Evolutionary conservation across 139 green algal genomes (phyloP), one percentile per base, ranked within the genome.

Genomic region (Ulvella scutata): DNA sequence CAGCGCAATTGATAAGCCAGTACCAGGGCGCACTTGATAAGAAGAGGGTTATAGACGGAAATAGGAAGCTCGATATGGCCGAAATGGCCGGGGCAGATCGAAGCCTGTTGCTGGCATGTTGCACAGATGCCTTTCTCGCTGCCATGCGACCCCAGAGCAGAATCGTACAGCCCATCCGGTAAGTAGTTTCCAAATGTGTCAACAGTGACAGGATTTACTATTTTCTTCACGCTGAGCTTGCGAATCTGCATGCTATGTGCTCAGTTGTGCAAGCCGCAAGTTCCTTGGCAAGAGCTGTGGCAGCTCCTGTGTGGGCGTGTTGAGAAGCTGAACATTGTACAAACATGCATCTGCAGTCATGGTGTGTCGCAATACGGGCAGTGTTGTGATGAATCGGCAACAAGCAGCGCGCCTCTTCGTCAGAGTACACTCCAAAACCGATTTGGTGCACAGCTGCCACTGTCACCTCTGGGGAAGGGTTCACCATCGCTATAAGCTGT

Each of bases 31-130:
- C 72, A 96, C 90, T 80, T 80, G 76, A 98, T 97, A 0, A 97
- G 82, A 23, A 98, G 77, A 0, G 95, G 93, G 79, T 99, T 97
- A 87, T 98, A 99, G n/a, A 98, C 88, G 0, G 93, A 92, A 38
- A 98, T 86, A 2, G 92, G 87, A 75, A 99, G 84, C 72, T 97
- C 93, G 10, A 99, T 87, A 84, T 97, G 95, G 4, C 95, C 95
- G 85, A 98, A 98, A 81, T 99, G 95, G 2, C 95, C 95, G 3
- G 92, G 91, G 80, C 95, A 99, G n/a, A 83, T 72, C 21, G 74
- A 72, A 43, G 82, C 75, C 26, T 72, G 62, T n/a, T 96, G 87
- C 2, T 81, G 77, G 78, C 95, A 99, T 0, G 95, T 98, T 34
- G 72, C 76, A 76, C 94, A 99, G 21, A 38, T 72, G 38, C 67